Conservation (phyloP, 2,329 filamentous ascomycete genomes). For the Cytospora mali region DNA sequence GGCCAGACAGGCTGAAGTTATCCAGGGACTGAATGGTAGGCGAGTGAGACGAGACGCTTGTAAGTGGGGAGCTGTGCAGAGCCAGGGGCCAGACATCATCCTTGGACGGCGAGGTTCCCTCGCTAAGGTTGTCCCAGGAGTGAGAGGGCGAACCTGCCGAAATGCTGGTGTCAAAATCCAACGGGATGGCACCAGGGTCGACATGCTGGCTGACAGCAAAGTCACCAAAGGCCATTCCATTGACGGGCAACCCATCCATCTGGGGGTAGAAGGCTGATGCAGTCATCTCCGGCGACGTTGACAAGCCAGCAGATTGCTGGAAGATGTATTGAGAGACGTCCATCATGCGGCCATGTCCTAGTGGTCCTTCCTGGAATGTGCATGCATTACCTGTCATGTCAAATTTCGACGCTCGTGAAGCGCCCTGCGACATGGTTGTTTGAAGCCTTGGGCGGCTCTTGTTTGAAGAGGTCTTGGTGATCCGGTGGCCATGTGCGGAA, state of each 20-base stretch:
- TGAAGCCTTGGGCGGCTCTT: constrained; percentile 49
- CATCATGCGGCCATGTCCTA: constrained; percentile 43
- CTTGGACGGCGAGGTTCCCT: constrained; percentile 54
- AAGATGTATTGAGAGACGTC: constrained; percentile 56
- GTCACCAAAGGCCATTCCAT: constrained; percentile 49
- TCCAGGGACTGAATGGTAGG: constrained; percentile 24
- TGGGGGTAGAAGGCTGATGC: constrained; percentile 47
- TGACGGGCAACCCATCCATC: constrained; percentile 48
- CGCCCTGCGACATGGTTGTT: constrained; percentile 51
- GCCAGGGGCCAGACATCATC: constrained; percentile 53
- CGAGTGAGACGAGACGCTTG: constrained; percentile 34
- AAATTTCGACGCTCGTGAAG: constrained; percentile 54
- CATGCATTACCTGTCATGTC: constrained; percentile 55
- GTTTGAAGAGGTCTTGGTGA: constrained; percentile 45
- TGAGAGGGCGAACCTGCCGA: constrained; percentile 53
- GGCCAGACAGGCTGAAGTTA: constrained; percentile 24
- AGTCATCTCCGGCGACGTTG: constrained; percentile 49
- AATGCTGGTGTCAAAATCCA: constrained; percentile 55
- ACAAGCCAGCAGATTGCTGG: constrained; percentile 51
- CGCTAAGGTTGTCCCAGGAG: constrained; percentile 57
- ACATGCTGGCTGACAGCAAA: constrained; percentile 53
- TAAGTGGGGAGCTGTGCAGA: constrained; percentile 46
- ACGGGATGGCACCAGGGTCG: constrained; percentile 57
- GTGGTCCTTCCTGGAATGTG: constrained; percentile 46
- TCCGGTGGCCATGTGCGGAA: constrained; percentile 49